Evolutionary conservation across 2,329 filamentous ascomycete genomes (phyloP).

Genomic region (Nemania sp.): DNA sequence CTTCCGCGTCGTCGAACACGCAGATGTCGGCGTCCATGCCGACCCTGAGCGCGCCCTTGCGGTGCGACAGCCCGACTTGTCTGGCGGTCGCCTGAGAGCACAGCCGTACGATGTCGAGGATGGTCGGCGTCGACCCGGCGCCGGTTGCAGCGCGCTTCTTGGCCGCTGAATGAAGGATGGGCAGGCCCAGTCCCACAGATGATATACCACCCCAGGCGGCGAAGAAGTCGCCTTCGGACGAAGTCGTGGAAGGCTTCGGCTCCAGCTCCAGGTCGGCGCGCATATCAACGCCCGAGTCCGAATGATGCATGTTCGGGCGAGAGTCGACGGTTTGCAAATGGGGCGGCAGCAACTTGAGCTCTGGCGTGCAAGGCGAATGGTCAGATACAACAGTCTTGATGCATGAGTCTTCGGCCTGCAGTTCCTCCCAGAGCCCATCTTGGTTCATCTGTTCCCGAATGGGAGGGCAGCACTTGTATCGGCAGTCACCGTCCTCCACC

Average conservation of each 20-base stretch:
- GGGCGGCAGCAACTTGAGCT: conserved; percentile 83
- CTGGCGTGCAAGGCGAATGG: conserved; percentile 93
- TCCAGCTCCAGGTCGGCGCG: conserved; percentile 42
- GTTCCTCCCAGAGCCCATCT: conserved; percentile 83
- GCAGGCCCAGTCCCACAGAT: conserved; percentile 87
- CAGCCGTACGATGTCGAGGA: conserved; percentile 82
- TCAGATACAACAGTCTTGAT: conserved; percentile 93
- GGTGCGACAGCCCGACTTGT: conserved; percentile 82
- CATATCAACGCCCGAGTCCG: conserved; percentile 60
- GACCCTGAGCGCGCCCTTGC: conserved; percentile 78
- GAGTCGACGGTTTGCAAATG: conserved; percentile 58
- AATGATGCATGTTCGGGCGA: conserved; percentile 49
- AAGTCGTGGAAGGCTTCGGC: conserved; percentile 45
- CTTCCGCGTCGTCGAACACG: conserved; percentile 83
- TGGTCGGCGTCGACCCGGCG: conserved; percentile 48
- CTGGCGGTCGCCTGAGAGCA: conserved; percentile 85
- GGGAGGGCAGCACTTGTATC: conserved; percentile 94
- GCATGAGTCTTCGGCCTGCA: conserved; percentile 72
- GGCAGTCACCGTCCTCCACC: conserved; percentile 81
- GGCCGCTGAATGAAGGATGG: conserved; percentile 84
- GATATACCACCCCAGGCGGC: conserved; percentile 96
- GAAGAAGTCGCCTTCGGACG: conserved; percentile 81
- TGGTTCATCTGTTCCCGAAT: conserved; percentile 83
- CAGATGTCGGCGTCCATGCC: conserved; percentile 91
- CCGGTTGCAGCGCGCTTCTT: conserved; percentile 59